These are phyloP conservation scores for Fusarium chuoi DNA, from an alignment of 2,329 filamentous ascomycete genomes.

Conservation along the genomic window DNA sequence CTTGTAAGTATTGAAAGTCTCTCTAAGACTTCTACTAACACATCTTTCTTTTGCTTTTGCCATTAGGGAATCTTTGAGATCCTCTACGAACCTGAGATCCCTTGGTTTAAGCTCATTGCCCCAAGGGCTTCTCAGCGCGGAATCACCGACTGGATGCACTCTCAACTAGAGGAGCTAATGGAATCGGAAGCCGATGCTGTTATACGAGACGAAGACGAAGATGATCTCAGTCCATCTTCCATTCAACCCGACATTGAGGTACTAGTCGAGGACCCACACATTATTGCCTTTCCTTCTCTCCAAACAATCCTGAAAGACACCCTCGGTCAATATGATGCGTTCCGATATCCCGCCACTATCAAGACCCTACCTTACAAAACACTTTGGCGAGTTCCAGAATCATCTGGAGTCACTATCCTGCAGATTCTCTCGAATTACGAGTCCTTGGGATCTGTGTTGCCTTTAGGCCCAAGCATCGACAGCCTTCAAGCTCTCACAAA, in stretches of 20 bases:
- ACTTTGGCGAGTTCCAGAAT: conserved; percentile 43
- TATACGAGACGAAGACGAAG: not conserved
- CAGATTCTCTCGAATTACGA: conserved; percentile 32
- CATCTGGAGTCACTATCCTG: conserved; percentile 4
- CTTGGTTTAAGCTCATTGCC: conserved; percentile 51
- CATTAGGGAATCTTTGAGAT: conserved; percentile 43
- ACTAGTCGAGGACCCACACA: conserved; percentile 19
- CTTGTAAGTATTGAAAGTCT: conserved; percentile 22
- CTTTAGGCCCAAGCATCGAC: conserved; percentile 12
- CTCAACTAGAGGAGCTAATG: conserved; percentile 33
- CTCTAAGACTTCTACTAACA: not conserved
- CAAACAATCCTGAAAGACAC: not conserved
- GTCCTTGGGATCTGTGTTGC: conserved; percentile 17
- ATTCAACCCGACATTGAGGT: conserved; percentile 36
- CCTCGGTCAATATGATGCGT: conserved; percentile 23
- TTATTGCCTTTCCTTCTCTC: conserved; percentile 41
- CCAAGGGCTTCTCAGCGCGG: not conserved
- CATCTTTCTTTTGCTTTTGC: not conserved
- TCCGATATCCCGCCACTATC: conserved; percentile 40
- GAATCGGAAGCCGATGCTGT: conserved; percentile 29
- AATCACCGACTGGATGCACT: conserved; percentile 34
- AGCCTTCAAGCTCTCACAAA: conserved; percentile 5
- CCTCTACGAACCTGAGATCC: conserved; percentile 50
- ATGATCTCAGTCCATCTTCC: not conserved
- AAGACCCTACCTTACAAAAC: conserved; percentile 25